Conservation (phyloP, 441 rosid species). For the Pelargonium fulgidum region DNA sequence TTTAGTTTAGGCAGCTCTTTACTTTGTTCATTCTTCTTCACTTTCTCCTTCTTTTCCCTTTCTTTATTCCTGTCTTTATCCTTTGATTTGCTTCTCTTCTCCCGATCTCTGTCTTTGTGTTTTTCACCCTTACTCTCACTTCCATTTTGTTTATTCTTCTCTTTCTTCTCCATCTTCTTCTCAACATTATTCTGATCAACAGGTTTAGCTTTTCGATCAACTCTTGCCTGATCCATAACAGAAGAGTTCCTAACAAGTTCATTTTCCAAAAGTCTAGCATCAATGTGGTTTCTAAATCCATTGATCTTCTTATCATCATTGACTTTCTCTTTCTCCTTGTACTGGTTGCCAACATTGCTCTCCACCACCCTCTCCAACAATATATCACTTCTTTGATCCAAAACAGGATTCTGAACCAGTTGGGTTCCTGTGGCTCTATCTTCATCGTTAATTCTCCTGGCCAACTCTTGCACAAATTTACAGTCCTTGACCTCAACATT, state of each 20-base stretch:
- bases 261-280: slow-evolving; percentile 29
- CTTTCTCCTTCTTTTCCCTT: slow-evolving; percentile 42
- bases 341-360: slow-evolving; percentile 14
- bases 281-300: slow-evolving; percentile 25
- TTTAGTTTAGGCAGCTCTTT: slow-evolving; percentile 31
- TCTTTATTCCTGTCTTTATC: slow-evolving; percentile 32
- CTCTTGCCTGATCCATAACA: slow-evolving; percentile 32
- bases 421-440: slow-evolving; percentile 47
- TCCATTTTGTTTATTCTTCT: slow-evolving; percentile 33
- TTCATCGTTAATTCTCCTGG: slow-evolving; percentile 47
- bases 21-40: slow-evolving; percentile 29
- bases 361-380: slow-evolving; percentile 25
- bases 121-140: slow-evolving; percentile 31
- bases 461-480: slow-evolving; percentile 42
- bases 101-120: slow-evolving; percentile 31
- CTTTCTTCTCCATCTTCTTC: slow-evolving; percentile 31
- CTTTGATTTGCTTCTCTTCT: slow-evolving; percentile 31
- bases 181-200: slow-evolving; percentile 33
- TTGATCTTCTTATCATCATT: slow-evolving; percentile 36
- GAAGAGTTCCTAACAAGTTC: slow-evolving; percentile 21
- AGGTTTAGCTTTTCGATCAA: slow-evolving; percentile 29
- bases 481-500: slow-evolving; percentile 34
- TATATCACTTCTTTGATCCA: slow-evolving; percentile 25
- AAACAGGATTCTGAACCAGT: slow-evolving; percentile 29
- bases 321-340: slow-evolving; percentile 28